Base-by-base conservation (phyloP, 176 grass and related monocot species). In the Eleusine coracana region DNA sequence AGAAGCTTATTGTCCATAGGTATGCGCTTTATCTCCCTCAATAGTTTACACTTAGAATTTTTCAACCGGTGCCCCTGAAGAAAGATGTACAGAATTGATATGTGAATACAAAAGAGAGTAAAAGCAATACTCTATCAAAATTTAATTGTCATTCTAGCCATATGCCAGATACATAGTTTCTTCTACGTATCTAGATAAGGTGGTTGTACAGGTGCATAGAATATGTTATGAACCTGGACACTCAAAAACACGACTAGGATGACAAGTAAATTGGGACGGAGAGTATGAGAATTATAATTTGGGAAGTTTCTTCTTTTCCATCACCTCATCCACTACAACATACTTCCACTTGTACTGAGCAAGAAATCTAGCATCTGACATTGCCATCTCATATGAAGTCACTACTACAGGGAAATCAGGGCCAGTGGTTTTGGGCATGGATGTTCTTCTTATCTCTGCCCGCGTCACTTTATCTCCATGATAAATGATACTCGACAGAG, bases 1-100 rank as follows among this genome's bases (percentile, higher is more conserved):
- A 99, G 96, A 48, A 99, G 91, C 69, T 99, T 99, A 83, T 99
- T 99, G 72, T 93, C 96, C 85, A 96, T 94, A 59, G 93, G 93
- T 69, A 99, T 73, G 62, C 87, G 91, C 69, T 85, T 99, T 17
- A 99, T 79, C 84, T 99, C 96, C 61, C 65, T 85, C 10, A 99
- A 64, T 49, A 99, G 72, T 64, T 89, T 85, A 55, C 96, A 96
- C 6, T 99, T 99, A 0, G 87, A 78, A 85, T 99, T 99, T 87
- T 99, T 99, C 81, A 99, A 88, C 40, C 96, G 85, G 88, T 99
- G 96, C 21, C 96, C 96, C 96, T 99, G 60, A 37, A 85, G 51
- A 75, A 73, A 83, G 39, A 92, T 90, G 67, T 52, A 64, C 38
- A 25, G 5, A 31, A 28, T 60, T 39, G 58, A 62, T 23, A 78